Conservation (phyloP, 306 rosid genomes). For the Trifolium dubium region DNA sequence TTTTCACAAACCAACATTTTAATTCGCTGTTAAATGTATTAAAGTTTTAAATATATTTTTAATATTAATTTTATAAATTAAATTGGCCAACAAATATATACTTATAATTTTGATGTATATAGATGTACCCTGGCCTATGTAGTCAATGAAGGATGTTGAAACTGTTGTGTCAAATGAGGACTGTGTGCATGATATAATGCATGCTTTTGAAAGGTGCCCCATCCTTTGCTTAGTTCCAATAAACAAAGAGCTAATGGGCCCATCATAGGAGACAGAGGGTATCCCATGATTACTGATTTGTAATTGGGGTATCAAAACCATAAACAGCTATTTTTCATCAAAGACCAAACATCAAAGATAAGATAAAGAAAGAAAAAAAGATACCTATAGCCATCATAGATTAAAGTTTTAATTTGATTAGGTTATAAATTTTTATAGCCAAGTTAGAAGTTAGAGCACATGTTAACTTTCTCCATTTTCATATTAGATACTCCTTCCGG, state of each 20-base stretch:
- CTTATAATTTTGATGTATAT: too few species aligned
- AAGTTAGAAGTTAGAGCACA: too few species aligned
- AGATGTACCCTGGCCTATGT: too few species aligned
- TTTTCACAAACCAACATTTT: too few species aligned
- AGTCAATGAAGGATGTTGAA: too few species aligned
- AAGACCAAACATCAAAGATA: constrained; percentile 34
- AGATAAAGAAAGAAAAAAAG: constrained; percentile 14
- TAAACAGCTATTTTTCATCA: constrained; percentile 43
- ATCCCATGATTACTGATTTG: constrained; percentile 71
- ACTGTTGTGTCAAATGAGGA: too few species aligned
- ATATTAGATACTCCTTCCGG: too few species aligned
- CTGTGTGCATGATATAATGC: background rate
- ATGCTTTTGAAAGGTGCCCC: background rate
- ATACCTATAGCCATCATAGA: constrained; percentile 45
- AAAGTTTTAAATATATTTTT: too few species aligned
- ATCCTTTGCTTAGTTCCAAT: constrained; percentile 36
- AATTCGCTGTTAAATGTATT: too few species aligned
- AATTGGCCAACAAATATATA: too few species aligned
- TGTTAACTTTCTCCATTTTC: too few species aligned
- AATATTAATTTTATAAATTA: too few species aligned
- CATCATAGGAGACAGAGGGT: constrained; percentile 48
- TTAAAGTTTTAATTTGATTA: constrained; percentile 43
- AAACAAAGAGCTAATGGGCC: constrained; percentile 56
- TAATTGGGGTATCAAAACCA: constrained; percentile 52
- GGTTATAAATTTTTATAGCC: background rate